Evolutionary conservation across 2,329 filamentous ascomycete species (phyloP).

Genomic region (Hypoxylon sp.): DNA sequence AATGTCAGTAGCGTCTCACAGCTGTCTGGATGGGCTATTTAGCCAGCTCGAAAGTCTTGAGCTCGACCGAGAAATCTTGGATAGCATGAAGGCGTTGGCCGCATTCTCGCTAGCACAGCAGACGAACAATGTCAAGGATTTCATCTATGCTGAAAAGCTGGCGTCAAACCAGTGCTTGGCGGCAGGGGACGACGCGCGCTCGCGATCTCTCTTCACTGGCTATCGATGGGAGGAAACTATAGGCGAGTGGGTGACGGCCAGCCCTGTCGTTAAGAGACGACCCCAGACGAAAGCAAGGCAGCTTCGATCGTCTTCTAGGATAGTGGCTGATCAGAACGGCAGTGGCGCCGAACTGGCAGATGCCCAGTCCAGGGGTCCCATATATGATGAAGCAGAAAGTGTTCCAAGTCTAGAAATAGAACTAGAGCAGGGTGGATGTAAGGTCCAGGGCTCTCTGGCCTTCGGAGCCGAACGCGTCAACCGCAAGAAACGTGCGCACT

Average conservation of each 20-base stretch:
- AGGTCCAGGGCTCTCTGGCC: slow-evolving; percentile 1
- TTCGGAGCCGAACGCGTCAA: slow-evolving; percentile 26
- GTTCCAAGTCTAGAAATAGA: slow-evolving; percentile 39
- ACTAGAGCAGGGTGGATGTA: slow-evolving; percentile 1
- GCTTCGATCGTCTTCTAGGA: slow-evolving; percentile 38
- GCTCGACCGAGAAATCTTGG: slow-evolving; percentile 53
- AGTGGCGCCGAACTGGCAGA: slow-evolving; percentile 7
- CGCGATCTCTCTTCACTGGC: slow-evolving; percentile 48
- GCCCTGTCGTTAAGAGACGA: slow-evolving; percentile 54
- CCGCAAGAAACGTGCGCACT: slow-evolving; percentile 40
- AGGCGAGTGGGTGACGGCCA: slow-evolving; percentile 67
- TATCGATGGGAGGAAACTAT: slow-evolving; percentile 69
- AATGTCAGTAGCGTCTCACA: slow-evolving; percentile 47
- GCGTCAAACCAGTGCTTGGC: slow-evolving; percentile 28
- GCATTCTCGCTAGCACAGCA: slow-evolving; percentile 66
- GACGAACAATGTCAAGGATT: slow-evolving; percentile 66
- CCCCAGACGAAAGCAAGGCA: slow-evolving; percentile 41
- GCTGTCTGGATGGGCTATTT: slow-evolving; percentile 55
- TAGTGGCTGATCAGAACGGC: slow-evolving; percentile 17
- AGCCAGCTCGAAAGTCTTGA: slow-evolving; percentile 55
- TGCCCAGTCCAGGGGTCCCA: slow-evolving; percentile 25
- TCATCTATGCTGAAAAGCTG: slow-evolving; percentile 66
- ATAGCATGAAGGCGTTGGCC: slow-evolving; percentile 59
- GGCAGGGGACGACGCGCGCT: slow-evolving; percentile 14
- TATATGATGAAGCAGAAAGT: slow-evolving; percentile 32